A percentile compares a stretch with the other conserved stretches of the same genome.
Conservation (phyloP, 2,329 filamentous ascomycete species). For the Blumeriella jaapii region DNA sequence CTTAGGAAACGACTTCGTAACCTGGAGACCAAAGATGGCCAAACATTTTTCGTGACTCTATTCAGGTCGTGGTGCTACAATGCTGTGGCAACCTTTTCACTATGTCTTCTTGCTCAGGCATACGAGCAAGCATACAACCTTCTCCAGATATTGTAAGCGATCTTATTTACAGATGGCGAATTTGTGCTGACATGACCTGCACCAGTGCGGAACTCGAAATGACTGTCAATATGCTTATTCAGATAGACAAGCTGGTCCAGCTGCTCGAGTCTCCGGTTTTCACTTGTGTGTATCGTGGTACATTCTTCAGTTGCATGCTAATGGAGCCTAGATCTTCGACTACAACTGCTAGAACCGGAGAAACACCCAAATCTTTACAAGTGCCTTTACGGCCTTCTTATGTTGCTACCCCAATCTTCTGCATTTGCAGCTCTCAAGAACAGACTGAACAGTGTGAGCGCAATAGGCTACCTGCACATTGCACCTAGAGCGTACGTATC, state of each 20-base stretch:
- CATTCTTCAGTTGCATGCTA: constrained; percentile 5
- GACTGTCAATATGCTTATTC: constrained; percentile 97
- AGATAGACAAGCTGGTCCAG: constrained; percentile 97
- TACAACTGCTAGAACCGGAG: constrained; percentile 91
- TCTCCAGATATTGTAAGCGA: constrained; percentile 73
- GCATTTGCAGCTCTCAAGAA: constrained; percentile 97
- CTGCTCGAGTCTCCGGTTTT: constrained; percentile 95
- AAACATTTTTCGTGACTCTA: constrained; percentile 86
- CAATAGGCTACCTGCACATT: constrained; percentile 88
- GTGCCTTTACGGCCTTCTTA: constrained; percentile 90
- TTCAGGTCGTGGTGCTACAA: constrained; percentile 99
- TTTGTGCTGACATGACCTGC: constrained; percentile 22
- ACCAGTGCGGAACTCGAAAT: constrained; percentile 96
- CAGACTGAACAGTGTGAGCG: constrained; percentile 89
- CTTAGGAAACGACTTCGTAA: constrained; percentile 83
- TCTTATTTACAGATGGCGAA: neutral
- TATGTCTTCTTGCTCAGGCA: constrained; percentile 89
- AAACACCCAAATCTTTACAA: constrained; percentile 93
- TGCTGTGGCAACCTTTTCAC: constrained; percentile 90
- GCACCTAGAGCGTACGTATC: constrained; percentile 63
- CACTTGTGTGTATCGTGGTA: constrained; percentile 56
- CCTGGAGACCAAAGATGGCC: constrained; percentile 85
- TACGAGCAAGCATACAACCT: constrained; percentile 98
- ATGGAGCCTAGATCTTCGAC: constrained; percentile 59
- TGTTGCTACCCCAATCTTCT: constrained; percentile 96